A percentile compares a stretch with the other conserved stretches of the same genome.
Evolutionary conservation across 208 protist genomes (phyloP).

Genomic region (Leptomonas seymouri): DNA sequence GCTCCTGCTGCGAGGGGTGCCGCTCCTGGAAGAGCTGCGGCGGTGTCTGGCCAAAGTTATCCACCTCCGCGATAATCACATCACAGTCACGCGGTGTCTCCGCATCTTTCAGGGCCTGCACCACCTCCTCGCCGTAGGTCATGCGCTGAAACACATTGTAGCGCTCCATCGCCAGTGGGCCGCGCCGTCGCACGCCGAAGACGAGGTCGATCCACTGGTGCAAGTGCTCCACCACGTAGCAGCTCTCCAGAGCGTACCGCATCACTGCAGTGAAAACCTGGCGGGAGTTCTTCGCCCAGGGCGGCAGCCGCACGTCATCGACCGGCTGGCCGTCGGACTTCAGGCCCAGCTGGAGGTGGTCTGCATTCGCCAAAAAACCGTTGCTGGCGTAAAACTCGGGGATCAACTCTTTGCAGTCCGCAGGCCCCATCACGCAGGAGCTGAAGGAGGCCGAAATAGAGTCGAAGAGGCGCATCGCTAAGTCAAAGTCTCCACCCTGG

Average conservation of each 20-base stretch:
- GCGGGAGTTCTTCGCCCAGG: slow-evolving; percentile 94
- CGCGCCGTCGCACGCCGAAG: slow-evolving; percentile 97
- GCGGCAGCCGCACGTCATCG: slow-evolving; percentile 94
- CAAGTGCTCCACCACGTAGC: slow-evolving; percentile 90
- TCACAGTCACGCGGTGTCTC: slow-evolving; percentile 77
- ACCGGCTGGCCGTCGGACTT: slow-evolving; percentile 87
- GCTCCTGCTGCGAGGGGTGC: slow-evolving; percentile 87
- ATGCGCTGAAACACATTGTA: slow-evolving; percentile 97
- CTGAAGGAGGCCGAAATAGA: slow-evolving; percentile 82
- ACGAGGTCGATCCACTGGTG: slow-evolving; percentile 99
- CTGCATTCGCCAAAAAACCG: slow-evolving; percentile 93
- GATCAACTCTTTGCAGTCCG: slow-evolving; percentile 96
- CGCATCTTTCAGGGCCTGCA: slow-evolving; percentile 77
- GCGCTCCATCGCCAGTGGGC: slow-evolving; percentile 79
- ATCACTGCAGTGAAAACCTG: slow-evolving; percentile 93
- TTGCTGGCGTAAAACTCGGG: slow-evolving; percentile 96
- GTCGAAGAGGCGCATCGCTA: slow-evolving; percentile 95
- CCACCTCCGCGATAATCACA: slow-evolving; percentile 95
- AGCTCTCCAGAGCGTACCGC: slow-evolving; percentile 94
- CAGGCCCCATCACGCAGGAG: slow-evolving; percentile 76
- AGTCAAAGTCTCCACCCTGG: slow-evolving; percentile 93
- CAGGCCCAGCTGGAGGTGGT: slow-evolving; percentile 84
- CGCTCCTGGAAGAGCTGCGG: slow-evolving; percentile 92
- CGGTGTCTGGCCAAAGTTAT: slow-evolving; percentile 98
- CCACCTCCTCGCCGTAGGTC: slow-evolving; percentile 97